Evolutionary conservation across 2,329 filamentous ascomycete genomes (phyloP).

Genomic region (Cladobotryum protrusum): DNA sequence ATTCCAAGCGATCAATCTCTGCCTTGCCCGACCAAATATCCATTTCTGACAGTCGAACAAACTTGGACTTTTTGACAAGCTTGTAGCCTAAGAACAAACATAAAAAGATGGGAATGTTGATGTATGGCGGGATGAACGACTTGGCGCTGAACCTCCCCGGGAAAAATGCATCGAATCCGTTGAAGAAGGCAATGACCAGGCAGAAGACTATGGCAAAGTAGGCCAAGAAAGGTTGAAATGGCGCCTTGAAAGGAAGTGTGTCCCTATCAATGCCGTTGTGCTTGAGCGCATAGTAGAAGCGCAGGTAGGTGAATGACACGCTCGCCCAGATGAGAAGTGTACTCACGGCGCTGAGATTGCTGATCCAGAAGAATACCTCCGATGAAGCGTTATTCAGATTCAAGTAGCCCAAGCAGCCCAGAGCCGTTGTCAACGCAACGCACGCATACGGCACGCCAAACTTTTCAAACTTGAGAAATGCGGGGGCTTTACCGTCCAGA

Average conservation of each 20-base stretch:
- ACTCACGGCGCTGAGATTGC: constrained; percentile 59
- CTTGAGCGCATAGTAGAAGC: constrained; percentile 60
- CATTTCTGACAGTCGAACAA: constrained; percentile 32
- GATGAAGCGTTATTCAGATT: constrained; percentile 53
- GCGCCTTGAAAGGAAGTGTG: constrained; percentile 58
- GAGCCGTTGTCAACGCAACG: constrained; percentile 37
- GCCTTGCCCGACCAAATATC: constrained; percentile 36
- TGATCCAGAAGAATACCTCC: constrained; percentile 57
- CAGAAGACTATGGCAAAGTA: constrained; percentile 57
- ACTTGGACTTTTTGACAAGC: constrained; percentile 53
- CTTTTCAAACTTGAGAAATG: constrained; percentile 28
- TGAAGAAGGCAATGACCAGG: constrained; percentile 61
- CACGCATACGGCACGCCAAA: constrained; percentile 27
- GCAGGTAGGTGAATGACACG: constrained; percentile 62
- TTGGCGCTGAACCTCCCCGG: constrained; percentile 40
- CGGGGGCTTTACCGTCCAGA: constrained; percentile 34
- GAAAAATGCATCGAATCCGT: constrained; percentile 68
- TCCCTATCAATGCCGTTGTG: constrained; percentile 59
- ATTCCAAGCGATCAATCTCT: constrained; percentile 32
- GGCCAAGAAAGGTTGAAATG: constrained; percentile 62
- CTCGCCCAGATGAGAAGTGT: constrained; percentile 64
- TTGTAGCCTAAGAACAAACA: constrained; percentile 60
- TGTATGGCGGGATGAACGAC: constrained; percentile 61
- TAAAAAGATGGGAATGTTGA: constrained; percentile 63
- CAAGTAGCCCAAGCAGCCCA: constrained; percentile 57